Evolutionary conservation across 768 basidiomycete species (phyloP).

Genomic region (Filobasidium floriforme): DNA sequence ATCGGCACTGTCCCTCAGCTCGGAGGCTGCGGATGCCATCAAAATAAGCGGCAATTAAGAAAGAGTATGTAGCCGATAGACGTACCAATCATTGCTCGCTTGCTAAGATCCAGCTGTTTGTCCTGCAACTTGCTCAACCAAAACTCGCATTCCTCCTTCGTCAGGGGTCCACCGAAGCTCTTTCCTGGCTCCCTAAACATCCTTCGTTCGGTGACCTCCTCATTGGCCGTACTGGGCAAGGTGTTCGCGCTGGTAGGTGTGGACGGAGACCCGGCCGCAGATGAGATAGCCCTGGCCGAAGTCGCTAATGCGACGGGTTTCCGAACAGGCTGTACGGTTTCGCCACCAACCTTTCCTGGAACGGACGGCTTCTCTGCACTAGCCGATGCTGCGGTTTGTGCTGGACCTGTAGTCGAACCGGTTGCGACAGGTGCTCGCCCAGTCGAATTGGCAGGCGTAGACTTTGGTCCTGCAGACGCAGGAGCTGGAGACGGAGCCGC

Average conservation of each 20-base stretch:
- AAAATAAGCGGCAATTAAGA: not conserved
- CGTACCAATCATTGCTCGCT: not conserved
- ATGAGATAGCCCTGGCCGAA: not conserved
- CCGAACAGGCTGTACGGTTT: not conserved
- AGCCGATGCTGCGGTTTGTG: not conserved
- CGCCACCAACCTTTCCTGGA: not conserved
- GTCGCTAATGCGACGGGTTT: not conserved
- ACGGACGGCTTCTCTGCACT: not conserved
- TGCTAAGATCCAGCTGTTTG: slow-evolving; percentile 18
- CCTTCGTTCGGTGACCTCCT: not conserved
- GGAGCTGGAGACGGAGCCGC: too few species aligned
- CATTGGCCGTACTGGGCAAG: not conserved
- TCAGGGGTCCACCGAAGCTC: slow-evolving; percentile 30
- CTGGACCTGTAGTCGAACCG: too few species aligned
- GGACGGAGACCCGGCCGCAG: not conserved
- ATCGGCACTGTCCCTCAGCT: slow-evolving; percentile 43
- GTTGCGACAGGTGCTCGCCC: not conserved
- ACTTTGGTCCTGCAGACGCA: too few species aligned
- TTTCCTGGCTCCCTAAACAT: slow-evolving; percentile 3
- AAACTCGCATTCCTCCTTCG: slow-evolving; percentile 38
- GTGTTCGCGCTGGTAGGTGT: not conserved
- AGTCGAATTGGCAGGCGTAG: not conserved
- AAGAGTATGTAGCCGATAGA: not conserved
- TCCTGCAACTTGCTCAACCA: slow-evolving; percentile 39
- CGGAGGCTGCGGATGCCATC: slow-evolving; percentile 24